Evolutionary conservation across 1,139 yeast genomes (phyloP), one percentile per base, ranked within the genome.

Genomic region (Kurtzmaniella quercitrusa): DNA sequence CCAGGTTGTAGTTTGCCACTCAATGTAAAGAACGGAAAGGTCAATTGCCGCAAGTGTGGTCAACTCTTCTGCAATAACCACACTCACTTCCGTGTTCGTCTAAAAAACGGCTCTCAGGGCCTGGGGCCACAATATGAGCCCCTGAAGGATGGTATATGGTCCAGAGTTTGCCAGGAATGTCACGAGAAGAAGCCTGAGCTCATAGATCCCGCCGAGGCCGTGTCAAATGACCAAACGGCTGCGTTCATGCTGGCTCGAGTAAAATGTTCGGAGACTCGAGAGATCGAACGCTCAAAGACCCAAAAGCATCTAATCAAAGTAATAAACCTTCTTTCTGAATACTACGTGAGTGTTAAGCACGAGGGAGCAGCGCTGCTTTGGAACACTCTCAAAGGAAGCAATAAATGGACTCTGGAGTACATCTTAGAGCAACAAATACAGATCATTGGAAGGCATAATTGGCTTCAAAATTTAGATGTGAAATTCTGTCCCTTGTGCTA

Each of bases 21-120:
- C 23, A 73, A 65, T 42, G 71, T 75, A 36, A 71, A 71, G 46
- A 73, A 70, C 51, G 85, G 85, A 0, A 57, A 68, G 1, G 78
- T 76, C 3, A 82, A 83, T 55, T 84, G 91, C 57, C 63, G 85
- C 17, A 75, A 68, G 51, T 90, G 97, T 65, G 96, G 96, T 0
- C 62, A 70, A 24, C 62, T 89, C 17, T 88, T 65, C 57, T 89
- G 96, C 58, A 74, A 75, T 46, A 65, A 62, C 23, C 96, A 90
- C 65, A 73, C 89, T 2, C 62, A 68, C 42, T 80, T 70, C 55
- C 71, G 77, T 68, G 64, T 70, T 68, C 43, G 71, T 70, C 53
- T 62, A 51, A 31, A 31, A 14, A 31, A 31, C 14, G 18, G 18
- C 6, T 12, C 16, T 11, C 10, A 14, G 18, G 18, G 10, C 14